A percentile compares a stretch with the other conserved stretches of the same genome.
phyloP scores from a whole-genome alignment of 345 rosid genomes.

The Rhodomyrtus tomentosa region DNA sequence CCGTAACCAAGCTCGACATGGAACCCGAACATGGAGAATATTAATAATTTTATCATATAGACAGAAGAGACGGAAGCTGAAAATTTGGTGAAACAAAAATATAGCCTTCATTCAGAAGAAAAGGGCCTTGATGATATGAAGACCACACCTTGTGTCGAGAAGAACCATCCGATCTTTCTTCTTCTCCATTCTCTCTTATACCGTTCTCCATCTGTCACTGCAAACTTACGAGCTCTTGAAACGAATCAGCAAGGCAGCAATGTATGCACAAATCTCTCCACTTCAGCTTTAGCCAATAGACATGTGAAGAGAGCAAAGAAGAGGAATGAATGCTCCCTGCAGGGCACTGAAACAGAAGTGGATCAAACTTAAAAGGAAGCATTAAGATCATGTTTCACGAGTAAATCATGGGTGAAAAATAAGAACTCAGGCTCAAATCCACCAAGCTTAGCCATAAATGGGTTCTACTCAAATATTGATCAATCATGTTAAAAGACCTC shows the following conservation, averaged over 20 bases:
- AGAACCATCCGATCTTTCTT: background rate
- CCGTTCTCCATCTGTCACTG: slow-evolving; percentile 8
- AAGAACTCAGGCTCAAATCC: background rate
- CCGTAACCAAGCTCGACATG: background rate
- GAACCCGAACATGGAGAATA: background rate
- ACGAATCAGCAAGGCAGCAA: background rate
- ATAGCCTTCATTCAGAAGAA: background rate
- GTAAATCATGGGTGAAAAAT: background rate
- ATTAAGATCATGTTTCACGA: background rate
- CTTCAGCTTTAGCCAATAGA: background rate
- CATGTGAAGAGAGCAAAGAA: background rate
- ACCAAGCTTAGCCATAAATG: background rate
- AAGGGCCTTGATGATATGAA: background rate
- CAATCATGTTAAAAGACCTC: background rate
- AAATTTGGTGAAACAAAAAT: background rate
- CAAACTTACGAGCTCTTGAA: background rate
- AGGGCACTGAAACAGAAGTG: background rate
- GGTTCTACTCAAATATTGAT: background rate
- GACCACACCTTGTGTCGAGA: slow-evolving; percentile 9
- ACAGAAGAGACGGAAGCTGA: background rate
- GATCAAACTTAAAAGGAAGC: background rate
- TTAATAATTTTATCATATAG: background rate
- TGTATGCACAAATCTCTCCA: background rate
- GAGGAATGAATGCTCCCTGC: background rate
- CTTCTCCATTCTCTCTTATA: slow-evolving; percentile 1